phyloP scores from a whole-genome alignment of 2,329 filamentous ascomycete species.

The Pestalotiopsis sp. region DNA sequence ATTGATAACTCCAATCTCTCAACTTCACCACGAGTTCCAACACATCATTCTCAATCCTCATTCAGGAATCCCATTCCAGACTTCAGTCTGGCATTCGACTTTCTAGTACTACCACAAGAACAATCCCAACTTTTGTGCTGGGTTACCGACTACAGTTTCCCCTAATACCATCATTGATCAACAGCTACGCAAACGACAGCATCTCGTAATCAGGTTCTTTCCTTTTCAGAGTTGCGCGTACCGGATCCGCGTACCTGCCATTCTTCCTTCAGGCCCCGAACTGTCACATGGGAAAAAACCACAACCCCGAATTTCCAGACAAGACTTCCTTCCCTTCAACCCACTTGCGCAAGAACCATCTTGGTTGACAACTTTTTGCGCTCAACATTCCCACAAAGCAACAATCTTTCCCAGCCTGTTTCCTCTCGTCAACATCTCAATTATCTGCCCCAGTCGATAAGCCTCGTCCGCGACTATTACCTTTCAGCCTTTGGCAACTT shows the following conservation, averaged over 20 bases:
- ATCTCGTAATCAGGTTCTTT: no score
- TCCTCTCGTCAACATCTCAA: no score
- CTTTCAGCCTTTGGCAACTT: no score
- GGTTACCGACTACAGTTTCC: background rate
- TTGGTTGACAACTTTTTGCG: background rate
- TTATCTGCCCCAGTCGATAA: no score
- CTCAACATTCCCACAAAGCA: background rate
- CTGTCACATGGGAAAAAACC: background rate
- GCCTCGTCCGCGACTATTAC: no score
- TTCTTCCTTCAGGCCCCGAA: no score
- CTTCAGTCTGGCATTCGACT: background rate
- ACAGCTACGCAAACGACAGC: background rate
- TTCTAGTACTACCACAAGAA: background rate
- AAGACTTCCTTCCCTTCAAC: background rate
- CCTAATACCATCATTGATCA: background rate
- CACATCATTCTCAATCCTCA: background rate
- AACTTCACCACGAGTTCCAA: background rate
- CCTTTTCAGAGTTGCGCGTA: no score
- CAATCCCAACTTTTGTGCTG: background rate
- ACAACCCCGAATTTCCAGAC: background rate
- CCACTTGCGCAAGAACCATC: background rate
- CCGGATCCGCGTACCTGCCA: no score
- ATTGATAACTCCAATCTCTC: background rate
- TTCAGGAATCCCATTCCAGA: background rate
- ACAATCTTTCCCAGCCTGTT: background rate